Base-by-base conservation (phyloP, 352 stramenopile genomes). In the Pythium monospermum region DNA sequence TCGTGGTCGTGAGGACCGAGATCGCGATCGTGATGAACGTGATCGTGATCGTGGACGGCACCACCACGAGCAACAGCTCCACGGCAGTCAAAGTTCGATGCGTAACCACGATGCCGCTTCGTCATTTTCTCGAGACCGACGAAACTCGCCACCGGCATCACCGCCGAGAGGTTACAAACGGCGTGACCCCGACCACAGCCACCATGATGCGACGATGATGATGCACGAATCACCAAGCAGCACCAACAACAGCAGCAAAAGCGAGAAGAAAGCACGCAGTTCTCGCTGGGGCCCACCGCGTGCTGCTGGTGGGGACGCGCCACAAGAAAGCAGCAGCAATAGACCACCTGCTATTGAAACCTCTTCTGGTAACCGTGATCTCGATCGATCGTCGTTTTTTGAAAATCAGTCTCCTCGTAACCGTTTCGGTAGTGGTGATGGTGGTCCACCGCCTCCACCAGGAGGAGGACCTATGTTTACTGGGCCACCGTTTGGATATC, bases 261-360 rank as follows among this genome's bases (percentile, higher is more conserved):
- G n/a, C n/a, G n/a, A n/a, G n/a, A 91, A 91, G 63, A 87, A 85
- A 35, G 53, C 62, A n/a, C 74, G 77, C 28, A 66, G 69, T 11
- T 91, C 80, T 39, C 76, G 80, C 18, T 91, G 80, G 80, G 80
- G 76, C 1, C 79, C 79, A 35, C 66, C 76, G 40, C 49, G 64
- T 49, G 49, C 64, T 28, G 62, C 63, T 23, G 27, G 64, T 32
- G 59, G 55, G 32, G 26, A 33, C 23, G 5, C n/a, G n/a, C n/a
- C n/a, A n/a, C n/a, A n/a, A n/a, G n/a, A n/a, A n/a, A n/a, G 41
- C 2, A 55, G 59, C 33, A 65, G 64, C 41, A 67, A 66, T 63
- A 73, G 69, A 61, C 69, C 73, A 50, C 52, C 69, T 40, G 66
- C 64, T 40, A 79, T 89, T 64, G 55, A 79, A 56, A 79, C 69